Conservation (phyloP, 2,329 filamentous ascomycete species). For the Ophiosphaerella herpotricha region DNA sequence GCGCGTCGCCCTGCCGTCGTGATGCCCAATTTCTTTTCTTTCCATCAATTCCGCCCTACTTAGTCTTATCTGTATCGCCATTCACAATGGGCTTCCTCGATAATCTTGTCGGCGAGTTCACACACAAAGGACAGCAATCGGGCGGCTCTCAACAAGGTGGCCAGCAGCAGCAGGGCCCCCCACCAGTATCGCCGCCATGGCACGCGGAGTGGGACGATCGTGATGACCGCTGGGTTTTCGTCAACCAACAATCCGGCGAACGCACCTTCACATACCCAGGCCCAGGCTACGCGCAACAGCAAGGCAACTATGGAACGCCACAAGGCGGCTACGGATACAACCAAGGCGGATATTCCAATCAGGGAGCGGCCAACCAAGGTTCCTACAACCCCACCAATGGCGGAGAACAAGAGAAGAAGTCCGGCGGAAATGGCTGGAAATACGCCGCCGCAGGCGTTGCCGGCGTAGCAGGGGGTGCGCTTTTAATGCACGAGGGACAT, state of each 20-base stretch:
- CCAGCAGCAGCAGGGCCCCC: conserved; percentile 15
- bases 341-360: conserved; percentile 18
- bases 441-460: conserved; percentile 31
- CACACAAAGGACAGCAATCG: conserved; percentile 16
- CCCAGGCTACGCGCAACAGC: conserved; percentile 26
- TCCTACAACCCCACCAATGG: conserved; percentile 20
- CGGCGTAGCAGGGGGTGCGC: conserved; percentile 28
- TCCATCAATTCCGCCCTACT: not conserved
- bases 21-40: not conserved
- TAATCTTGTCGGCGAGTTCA: conserved; percentile 23
- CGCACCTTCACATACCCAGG: conserved; percentile 30
- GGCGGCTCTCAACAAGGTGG: conserved; percentile 4
- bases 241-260: conserved; percentile 31
- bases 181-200: conserved; percentile 33
- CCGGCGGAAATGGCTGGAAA: conserved; percentile 31
- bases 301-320: conserved; percentile 16
- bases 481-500: conserved; percentile 32
- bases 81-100: conserved; percentile 26
- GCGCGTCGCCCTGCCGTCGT: not conserved
- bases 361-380: conserved; percentile 20
- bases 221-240: conserved; percentile 31
- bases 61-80: not conserved
- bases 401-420: conserved; percentile 22
- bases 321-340: conserved; percentile 10
- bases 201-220: conserved; percentile 27